phyloP scores from a whole-genome alignment of 768 basidiomycete genomes.

The Mrakia gelida region DNA sequence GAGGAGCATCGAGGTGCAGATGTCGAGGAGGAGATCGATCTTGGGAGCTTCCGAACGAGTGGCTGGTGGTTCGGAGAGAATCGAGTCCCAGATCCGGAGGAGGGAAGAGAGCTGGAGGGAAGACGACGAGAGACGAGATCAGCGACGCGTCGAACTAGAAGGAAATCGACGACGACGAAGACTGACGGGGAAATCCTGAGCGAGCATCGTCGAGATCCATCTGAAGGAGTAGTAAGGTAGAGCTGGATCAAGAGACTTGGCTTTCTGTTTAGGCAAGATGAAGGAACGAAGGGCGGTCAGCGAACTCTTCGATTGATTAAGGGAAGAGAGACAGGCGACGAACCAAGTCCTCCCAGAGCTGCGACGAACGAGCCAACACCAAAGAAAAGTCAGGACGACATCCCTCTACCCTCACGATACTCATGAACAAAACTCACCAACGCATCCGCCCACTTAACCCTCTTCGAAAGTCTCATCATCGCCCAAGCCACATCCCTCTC shows the following conservation, averaged over 20 bases:
- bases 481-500: constrained; percentile 29
- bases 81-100: constrained; percentile 39
- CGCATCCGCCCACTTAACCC: constrained; percentile 39
- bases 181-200: constrained; percentile 33
- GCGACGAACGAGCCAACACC: background rate
- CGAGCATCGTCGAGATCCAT: constrained; percentile 38
- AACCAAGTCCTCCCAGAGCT: constrained; percentile 36
- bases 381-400: background rate
- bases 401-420: background rate
- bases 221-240: constrained; percentile 37
- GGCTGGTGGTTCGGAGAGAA: constrained; percentile 36
- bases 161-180: background rate
- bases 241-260: constrained; percentile 36
- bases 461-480: constrained; percentile 31
- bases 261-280: constrained; percentile 24
- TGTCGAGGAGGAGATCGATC: constrained; percentile 39
- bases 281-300: background rate
- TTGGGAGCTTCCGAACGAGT: constrained; percentile 34
- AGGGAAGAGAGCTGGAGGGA: constrained; percentile 30
- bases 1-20: constrained; percentile 40
- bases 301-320: background rate
- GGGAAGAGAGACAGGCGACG: background rate
- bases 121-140: background rate
- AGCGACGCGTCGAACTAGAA: background rate
- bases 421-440: background rate